Evolutionary conservation across 169 alveolate species (phyloP).

Genomic region (Plasmodium relictum): DNA sequence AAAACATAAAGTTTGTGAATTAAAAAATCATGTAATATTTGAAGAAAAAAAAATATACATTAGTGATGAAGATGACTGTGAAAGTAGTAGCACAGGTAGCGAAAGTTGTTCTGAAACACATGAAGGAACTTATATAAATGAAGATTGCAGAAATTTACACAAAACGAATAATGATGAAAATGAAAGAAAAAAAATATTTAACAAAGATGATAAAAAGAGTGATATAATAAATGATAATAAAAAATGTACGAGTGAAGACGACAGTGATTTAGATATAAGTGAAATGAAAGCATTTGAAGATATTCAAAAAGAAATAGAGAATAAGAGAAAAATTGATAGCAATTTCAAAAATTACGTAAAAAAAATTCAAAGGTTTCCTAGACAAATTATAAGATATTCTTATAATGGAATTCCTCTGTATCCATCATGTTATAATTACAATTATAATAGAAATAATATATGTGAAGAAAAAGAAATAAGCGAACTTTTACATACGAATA

Average conservation of each 20-base stretch:
- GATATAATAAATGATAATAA: not conserved
- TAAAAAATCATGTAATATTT: conserved; percentile 27
- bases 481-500: not conserved
- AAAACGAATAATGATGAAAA: not conserved
- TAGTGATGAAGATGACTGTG: conserved; percentile 49
- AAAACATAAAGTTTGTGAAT: conserved; percentile 9
- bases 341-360: conserved; percentile 26
- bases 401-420: conserved; percentile 27
- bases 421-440: not conserved
- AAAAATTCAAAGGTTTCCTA: conserved; percentile 35
- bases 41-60: conserved; percentile 41
- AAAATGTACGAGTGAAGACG: not conserved
- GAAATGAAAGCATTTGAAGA: conserved; percentile 65
- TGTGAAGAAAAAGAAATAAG: not conserved
- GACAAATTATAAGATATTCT: conserved; percentile 38
- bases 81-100: conserved; percentile 33
- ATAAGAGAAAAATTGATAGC: conserved; percentile 17
- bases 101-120: conserved; percentile 7
- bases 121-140: not conserved
- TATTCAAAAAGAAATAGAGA: conserved; percentile 33
- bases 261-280: conserved; percentile 10
- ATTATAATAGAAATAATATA: conserved; percentile 27
- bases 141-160: not conserved
- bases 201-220: not conserved
- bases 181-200: not conserved